Evolutionary conservation across 2,329 filamentous ascomycete genomes (phyloP).

Genomic region (Talaromyces sp.): DNA sequence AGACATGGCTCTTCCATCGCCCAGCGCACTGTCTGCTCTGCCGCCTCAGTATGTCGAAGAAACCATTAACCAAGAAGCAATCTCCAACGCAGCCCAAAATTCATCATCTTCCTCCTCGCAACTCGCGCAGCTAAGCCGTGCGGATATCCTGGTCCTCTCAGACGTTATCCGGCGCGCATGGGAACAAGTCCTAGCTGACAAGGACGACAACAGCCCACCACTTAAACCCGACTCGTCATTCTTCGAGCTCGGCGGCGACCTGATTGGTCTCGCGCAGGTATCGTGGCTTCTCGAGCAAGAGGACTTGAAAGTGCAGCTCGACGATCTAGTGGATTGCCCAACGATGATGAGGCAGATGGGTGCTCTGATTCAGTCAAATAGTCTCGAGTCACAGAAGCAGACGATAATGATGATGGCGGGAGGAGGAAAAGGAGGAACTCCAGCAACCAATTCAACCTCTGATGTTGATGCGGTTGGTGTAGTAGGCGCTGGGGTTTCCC

Average conservation of each 20-base stretch:
- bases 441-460: neutral
- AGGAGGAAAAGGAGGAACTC: neutral
- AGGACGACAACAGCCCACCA: conserved; percentile 17
- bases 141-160: conserved; percentile 34
- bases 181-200: conserved; percentile 32
- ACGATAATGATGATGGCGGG: conserved; percentile 7
- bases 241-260: conserved; percentile 37
- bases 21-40: conserved; percentile 25
- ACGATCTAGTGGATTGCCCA: conserved; percentile 36
- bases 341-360: conserved; percentile 39
- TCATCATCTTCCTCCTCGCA: conserved; percentile 26
- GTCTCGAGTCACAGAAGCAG: conserved; percentile 3
- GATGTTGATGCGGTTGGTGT: neutral
- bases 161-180: conserved; percentile 35
- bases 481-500: neutral
- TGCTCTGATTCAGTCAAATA: conserved; percentile 19
- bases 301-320: conserved; percentile 32
- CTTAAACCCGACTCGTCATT: conserved; percentile 37
- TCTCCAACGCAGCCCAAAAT: neutral
- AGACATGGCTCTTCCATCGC: conserved; percentile 27
- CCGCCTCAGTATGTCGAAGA: conserved; percentile 27
- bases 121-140: conserved; percentile 31
- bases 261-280: conserved; percentile 37
- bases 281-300: conserved; percentile 38
- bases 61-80: conserved; percentile 2